Percentiles rank a stretch among this genome's conserved stretches.
phyloP scores from a whole-genome alignment of 306 rosid species.

The Vigna reflexopilosa region DNA sequence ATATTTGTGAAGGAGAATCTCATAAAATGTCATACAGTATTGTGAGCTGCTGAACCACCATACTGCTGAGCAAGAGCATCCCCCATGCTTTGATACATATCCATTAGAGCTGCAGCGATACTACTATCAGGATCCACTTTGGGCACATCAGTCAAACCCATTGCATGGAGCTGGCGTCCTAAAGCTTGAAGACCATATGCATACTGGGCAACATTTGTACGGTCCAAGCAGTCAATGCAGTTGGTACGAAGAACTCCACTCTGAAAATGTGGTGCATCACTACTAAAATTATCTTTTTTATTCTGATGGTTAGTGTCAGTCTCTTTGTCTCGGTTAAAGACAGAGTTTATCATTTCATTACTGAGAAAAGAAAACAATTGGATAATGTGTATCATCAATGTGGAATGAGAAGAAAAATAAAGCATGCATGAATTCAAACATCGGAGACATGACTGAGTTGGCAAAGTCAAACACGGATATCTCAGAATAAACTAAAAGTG shows the following conservation, averaged over 20 bases:
- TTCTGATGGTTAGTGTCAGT: slow-evolving; percentile 58
- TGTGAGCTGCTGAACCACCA: slow-evolving; percentile 99
- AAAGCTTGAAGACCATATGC: slow-evolving; percentile 97
- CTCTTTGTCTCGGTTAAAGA: slow-evolving; percentile 68
- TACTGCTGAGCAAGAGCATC: slow-evolving; percentile 99
- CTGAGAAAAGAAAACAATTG: slow-evolving; percentile 5
- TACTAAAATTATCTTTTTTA: slow-evolving; percentile 45
- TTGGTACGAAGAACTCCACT: slow-evolving; percentile 97
- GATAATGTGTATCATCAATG: too few relatives aligned
- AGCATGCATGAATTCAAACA: slow-evolving; percentile 12
- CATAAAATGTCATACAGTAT: slow-evolving; percentile 64
- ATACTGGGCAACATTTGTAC: slow-evolving; percentile 98
- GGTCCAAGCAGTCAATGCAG: slow-evolving; percentile 98
- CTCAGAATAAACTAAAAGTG: slow-evolving; percentile 6
- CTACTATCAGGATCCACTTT: slow-evolving; percentile 91
- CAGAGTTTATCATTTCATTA: slow-evolving; percentile 63
- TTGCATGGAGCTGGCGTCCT: slow-evolving; percentile 92
- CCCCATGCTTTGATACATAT: slow-evolving; percentile 95
- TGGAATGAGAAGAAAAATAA: slow-evolving; percentile 4
- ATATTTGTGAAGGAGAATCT: slow-evolving; percentile 35
- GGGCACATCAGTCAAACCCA: slow-evolving; percentile 79
- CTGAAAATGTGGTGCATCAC: slow-evolving; percentile 74
- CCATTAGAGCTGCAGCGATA: slow-evolving; percentile 93
- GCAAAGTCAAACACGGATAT: slow-evolving; percentile 11
- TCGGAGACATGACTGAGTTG: slow-evolving; percentile 20